Evolutionary conservation across 352 stramenopile species (phyloP), one percentile per base, ranked within the genome.

Genomic region (Globisporangium nunn): DNA sequence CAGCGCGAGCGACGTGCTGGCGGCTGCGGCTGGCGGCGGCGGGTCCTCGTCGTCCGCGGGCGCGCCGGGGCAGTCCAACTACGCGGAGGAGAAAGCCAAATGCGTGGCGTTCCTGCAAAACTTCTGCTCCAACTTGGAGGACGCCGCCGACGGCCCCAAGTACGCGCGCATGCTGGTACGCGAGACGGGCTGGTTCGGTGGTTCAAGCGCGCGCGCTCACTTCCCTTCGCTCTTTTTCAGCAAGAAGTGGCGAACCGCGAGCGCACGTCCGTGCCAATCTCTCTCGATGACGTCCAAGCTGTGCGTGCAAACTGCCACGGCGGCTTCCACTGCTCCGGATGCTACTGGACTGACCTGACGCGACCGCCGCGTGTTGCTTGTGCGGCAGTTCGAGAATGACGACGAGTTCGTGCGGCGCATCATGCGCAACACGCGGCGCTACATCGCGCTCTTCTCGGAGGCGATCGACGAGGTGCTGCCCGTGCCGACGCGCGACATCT

Each of bases 201-300:
- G 23, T 23, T 23, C 23, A 23, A 23, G 23, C 23, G 23, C 23
- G 23, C 23, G 23, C 23, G 23, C 23, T 23, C 23, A 23, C 23
- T 23, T 23, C 37, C 11, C 37, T 14, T 4, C 14, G 7, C 41
- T 30, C 49, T 28, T 31, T 17, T 28, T 18, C 61, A 93, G 84
- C 84, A 94, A 92, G 79, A 94, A 56, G 78, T 94, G n/a, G 81
- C 84, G 18, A 91, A 94, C 64, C 72, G 84, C n/a, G 81, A 94
- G 61, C 71, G 81, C 23, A 88, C 72, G 11, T 87, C 84, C 33
- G 75, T 94, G 50, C 72, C 80, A 4, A 90, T 94, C 58, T 72
- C 81, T 14, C 61, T 94, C 15, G 84, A 94, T 56, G 84, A 94
- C 60, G 33, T 94, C 47, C 74, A 89, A 54, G 88, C 86, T 50